Conservation (phyloP, 1,284 basidiomycete species). For the Cystobasidium pallidum region DNA sequence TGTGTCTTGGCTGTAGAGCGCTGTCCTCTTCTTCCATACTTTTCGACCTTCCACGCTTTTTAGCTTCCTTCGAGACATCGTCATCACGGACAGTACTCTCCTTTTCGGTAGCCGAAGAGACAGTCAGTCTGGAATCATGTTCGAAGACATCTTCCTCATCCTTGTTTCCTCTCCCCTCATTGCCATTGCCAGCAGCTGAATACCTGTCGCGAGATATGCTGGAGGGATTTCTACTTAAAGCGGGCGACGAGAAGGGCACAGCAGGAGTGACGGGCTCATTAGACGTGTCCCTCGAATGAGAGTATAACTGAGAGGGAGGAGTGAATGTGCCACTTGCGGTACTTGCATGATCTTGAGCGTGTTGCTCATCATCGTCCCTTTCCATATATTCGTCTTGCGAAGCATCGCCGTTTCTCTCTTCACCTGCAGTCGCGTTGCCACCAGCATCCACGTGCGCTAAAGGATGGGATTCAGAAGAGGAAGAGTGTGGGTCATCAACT, state of each 20-base stretch:
- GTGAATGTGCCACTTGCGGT: not conserved
- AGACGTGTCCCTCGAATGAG: not conserved
- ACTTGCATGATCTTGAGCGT: no score
- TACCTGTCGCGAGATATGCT: not conserved
- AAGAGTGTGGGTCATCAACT: not conserved
- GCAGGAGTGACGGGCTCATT: constrained; percentile 41
- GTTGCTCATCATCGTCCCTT: not conserved
- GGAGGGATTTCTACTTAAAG: not conserved
- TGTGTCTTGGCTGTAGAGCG: constrained; percentile 4
- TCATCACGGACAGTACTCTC: not conserved
- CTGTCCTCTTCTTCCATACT: constrained; percentile 17
- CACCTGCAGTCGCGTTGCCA: not conserved
- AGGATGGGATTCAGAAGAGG: not conserved
- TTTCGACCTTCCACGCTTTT: not conserved
- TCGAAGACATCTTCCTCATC: not conserved
- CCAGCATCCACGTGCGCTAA: not conserved
- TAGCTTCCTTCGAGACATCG: not conserved
- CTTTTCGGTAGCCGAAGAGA: not conserved
- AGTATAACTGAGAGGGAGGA: not conserved
- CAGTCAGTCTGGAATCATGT: constrained; percentile 13
- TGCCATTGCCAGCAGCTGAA: not conserved
- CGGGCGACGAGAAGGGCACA: constrained; percentile 34
- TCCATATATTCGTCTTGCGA: constrained; percentile 2
- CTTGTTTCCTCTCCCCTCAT: not conserved
- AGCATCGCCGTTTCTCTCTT: not conserved